Evolutionary conservation across 768 basidiomycete species (phyloP), one percentile per base, ranked within the genome.

Genomic region (Termitomyces bulborhizus): DNA sequence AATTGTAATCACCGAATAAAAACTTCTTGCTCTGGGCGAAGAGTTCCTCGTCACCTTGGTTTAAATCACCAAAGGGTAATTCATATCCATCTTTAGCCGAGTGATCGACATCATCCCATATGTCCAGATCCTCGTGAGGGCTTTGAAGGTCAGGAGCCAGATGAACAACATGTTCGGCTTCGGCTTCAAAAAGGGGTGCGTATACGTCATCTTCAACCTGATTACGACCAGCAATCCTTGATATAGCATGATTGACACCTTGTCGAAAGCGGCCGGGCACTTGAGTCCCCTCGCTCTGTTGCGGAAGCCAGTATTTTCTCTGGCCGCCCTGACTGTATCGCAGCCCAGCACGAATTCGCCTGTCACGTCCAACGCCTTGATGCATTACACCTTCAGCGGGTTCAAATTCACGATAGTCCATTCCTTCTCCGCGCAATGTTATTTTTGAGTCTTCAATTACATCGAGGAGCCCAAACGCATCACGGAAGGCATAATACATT

Each of bases 401-500:
- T 66, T 99, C 97, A 66, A 96, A 99, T 53, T 90, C 90, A 46
- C 93, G 86, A 70, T 99, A 99, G 55, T 92, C 90, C 81, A 98
- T 93, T 3, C 95, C 92, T 61, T 88, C 81, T 11, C 96, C 96
- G 27, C 81, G 80, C 9, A 97, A 71, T 0, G 96, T 98, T 6
- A 82, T 73, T 61, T 87, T 85, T 5, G 81, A 80, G 68, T 99
- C 97, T 67, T 90, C 86, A 53, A 91, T 72, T 48, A 99, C 89
- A 65, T 99, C 97, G 54, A 84, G 82, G 48, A 84, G 60, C 5
- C 95, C 92, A 57, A 96, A 88, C 0, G 94, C 88, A 64, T 99
- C 97, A 6, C 88, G 79, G 57, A 93, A 76, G 0, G 97, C 96
- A 66, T 91, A 86, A 45, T 76, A 83, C 73, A 97, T 81, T 0